phyloP scores from a whole-genome alignment of 2,329 filamentous ascomycete species.

The Pseudogymnoascus sp. region DNA sequence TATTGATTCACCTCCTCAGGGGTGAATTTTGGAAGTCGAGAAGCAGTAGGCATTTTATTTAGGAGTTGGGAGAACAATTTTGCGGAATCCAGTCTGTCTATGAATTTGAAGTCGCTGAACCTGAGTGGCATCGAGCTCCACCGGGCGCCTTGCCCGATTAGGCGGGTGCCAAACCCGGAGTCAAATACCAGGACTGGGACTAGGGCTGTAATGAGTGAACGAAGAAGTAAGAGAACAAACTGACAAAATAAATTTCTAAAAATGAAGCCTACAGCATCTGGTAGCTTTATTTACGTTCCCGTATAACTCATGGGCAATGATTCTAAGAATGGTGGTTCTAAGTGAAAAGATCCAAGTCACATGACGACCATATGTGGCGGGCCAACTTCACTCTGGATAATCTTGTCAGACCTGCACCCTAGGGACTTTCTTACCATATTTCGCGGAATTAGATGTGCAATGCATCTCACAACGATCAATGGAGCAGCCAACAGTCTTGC shows the following conservation, averaged over 20 bases:
- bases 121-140: not conserved
- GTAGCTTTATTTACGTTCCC: not conserved
- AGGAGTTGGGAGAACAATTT: not conserved
- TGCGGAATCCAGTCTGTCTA: not conserved
- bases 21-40: not conserved
- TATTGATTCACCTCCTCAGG: not conserved
- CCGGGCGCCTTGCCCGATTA: not conserved
- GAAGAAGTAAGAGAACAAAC: not conserved
- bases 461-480: not conserved
- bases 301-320: not conserved
- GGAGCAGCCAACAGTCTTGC: not conserved
- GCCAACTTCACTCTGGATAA: not conserved
- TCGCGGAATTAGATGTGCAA: not conserved
- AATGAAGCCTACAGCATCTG: not conserved
- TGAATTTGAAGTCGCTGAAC: not conserved
- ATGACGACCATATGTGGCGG: not conserved
- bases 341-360: not conserved
- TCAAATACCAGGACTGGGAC: no score
- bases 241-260: not conserved
- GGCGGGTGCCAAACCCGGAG: not conserved
- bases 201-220: not conserved
- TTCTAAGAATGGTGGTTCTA: not conserved
- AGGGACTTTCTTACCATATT: not conserved
- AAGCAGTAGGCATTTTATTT: not conserved
- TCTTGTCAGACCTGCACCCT: not conserved